Base-by-base conservation (phyloP, 345 rosid species). In the Trapa bicornis region DNA sequence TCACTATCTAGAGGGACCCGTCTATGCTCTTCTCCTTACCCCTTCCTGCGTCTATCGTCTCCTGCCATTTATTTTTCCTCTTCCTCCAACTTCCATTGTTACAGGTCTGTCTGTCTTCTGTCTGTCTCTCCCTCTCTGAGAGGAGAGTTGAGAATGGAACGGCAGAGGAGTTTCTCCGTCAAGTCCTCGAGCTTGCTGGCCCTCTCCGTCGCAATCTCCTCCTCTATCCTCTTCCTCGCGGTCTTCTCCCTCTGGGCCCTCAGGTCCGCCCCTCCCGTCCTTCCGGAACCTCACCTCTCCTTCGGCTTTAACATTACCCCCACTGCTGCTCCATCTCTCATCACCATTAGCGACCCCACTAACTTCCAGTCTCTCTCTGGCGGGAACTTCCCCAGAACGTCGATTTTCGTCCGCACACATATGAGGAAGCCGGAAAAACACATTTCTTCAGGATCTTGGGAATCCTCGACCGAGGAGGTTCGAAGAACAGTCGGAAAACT, bases 111-210 rank as follows among this genome's bases (percentile, higher is more conserved):
- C 48, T 45, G 48, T 13, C 13, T 10, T 33, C 5, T 58, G 37
- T 29, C 2, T 57, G 14, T 10, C 63, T 58, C 5, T 5, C 2
- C 12, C 2, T 9, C 16, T 16, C 6, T 15, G 63, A 32, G 37
- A 35, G 63, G 35, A 13, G 63, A 16, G 13, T 58, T 5, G 37
- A 37, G 60, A 64, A 93, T 93, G 98, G 97, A 90, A 76, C 86
- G 89, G 76, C 96, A 84, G 70, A 74, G 78, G 72, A 93, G 92
- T 80, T 90, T 90, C 84, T 77, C 82, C 47, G 70, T 85, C 47
- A 92, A 84, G 78, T 76, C 93, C 75, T 75, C 89, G 0, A 82
- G 85, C 73, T 71, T 80, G 69, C 79, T 86, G 64, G 78, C 77
- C 32, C 78, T 88, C 38, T 73, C 83, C 68, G 72, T 84, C 65